These are phyloP conservation scores for Dictyostelium capitatum DNA, from an alignment of 78 protist genomes.

Conservation along the genomic window DNA sequence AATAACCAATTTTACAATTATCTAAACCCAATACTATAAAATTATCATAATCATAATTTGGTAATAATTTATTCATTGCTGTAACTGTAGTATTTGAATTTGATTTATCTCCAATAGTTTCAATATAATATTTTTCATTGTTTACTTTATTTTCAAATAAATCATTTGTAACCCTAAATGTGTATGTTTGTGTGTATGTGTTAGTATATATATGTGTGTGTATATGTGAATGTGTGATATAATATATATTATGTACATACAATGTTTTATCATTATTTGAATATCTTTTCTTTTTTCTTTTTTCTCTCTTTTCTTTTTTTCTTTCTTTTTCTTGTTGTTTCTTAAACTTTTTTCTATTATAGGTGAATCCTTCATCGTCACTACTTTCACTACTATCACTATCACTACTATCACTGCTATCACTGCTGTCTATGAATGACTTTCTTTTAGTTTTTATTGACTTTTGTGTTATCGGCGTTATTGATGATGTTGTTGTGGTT, in stretches of 20 bases:
- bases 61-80: not conserved
- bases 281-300: not conserved
- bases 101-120: not conserved
- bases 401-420: not conserved
- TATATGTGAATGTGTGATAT: too few species aligned
- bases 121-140: conserved; percentile 8
- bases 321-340: not conserved
- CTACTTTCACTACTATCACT: conserved; percentile 7
- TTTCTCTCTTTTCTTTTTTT: not conserved
- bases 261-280: not conserved
- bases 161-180: not conserved
- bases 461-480: not conserved
- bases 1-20: conserved; percentile 4
- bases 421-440: not conserved
- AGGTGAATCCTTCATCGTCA: not conserved
- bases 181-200: too few species aligned
- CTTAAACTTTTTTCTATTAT: conserved; percentile 6
- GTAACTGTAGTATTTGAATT: not conserved
- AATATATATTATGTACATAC: not conserved
- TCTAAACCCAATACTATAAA: not conserved
- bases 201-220: too few species aligned
- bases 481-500: not conserved
- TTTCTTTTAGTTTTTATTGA: not conserved
- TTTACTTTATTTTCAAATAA: not conserved
- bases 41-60: conserved; percentile 41